Percentiles rank a stretch among this genome's conserved stretches.
Conservation (phyloP, 208 protist genomes). For the Trypanosoma lewisi region DNA sequence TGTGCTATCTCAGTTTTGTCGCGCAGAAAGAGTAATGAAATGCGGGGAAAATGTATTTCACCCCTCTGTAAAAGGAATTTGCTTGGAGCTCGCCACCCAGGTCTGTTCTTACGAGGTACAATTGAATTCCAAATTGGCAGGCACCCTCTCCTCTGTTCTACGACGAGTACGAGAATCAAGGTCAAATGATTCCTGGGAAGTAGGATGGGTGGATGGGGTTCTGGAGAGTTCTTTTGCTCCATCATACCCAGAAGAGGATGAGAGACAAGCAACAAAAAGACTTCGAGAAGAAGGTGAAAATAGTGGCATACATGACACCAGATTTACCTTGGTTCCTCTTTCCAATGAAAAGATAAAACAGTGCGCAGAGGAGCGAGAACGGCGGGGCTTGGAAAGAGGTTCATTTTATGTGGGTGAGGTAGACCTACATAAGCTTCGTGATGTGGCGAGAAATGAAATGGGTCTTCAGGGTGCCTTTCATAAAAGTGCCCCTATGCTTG, state of each 20-base stretch:
- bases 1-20: slow-evolving; percentile 63
- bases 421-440: slow-evolving; percentile 61
- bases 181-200: slow-evolving; percentile 76
- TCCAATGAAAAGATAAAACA: slow-evolving; percentile 43
- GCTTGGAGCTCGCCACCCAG: slow-evolving; percentile 76
- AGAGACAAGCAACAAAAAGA: slow-evolving; percentile 33
- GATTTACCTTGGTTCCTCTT: slow-evolving; percentile 43
- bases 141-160: slow-evolving; percentile 39
- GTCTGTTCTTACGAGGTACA: slow-evolving; percentile 83
- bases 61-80: slow-evolving; percentile 17
- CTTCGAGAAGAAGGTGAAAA: slow-evolving; percentile 4
- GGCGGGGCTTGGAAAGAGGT: slow-evolving; percentile 57
- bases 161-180: slow-evolving; percentile 59
- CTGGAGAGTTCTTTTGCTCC: slow-evolving; percentile 31
- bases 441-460: slow-evolving; percentile 44
- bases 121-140: slow-evolving; percentile 59
- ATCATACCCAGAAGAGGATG: slow-evolving; percentile 9
- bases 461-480: slow-evolving; percentile 73
- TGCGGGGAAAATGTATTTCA: slow-evolving; percentile 73
- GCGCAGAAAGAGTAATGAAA: slow-evolving; percentile 71
- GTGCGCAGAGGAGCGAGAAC: slow-evolving; percentile 59
- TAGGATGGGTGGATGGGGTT: slow-evolving; percentile 81
- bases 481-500: slow-evolving; percentile 71
- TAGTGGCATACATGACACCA: slow-evolving; percentile 22
- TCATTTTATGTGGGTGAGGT: slow-evolving; percentile 82